Percentiles rank a stretch among this genome's conserved stretches.
phyloP scores from a whole-genome alignment of 1,284 basidiomycete genomes.

The Sanghuangporus baumii region DNA sequence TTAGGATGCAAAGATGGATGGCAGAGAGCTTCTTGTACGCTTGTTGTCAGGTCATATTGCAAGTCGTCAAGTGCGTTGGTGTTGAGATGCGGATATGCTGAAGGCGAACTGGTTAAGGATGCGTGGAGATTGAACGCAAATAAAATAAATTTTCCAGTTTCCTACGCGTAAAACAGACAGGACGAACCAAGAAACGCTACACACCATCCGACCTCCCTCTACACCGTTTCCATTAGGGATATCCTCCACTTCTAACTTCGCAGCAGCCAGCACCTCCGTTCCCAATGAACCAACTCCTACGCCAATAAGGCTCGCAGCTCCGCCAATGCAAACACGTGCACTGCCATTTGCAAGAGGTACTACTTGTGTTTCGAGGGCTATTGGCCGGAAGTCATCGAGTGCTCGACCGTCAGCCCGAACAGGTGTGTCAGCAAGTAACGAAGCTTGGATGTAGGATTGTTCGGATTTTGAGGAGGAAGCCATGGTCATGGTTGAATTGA shows the following conservation, averaged over 20 bases:
- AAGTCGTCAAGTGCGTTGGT: slow-evolving; percentile 62
- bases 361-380: slow-evolving; percentile 70
- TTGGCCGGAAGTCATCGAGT: slow-evolving; percentile 54
- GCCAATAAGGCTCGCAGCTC: slow-evolving; percentile 35
- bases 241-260: slow-evolving; percentile 69
- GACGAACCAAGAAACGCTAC: slow-evolving; percentile 69
- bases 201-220: slow-evolving; percentile 55
- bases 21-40: slow-evolving; percentile 53
- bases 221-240: slow-evolving; percentile 37
- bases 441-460: slow-evolving; percentile 64
- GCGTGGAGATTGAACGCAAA: not conserved
- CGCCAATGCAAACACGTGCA: slow-evolving; percentile 62
- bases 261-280: slow-evolving; percentile 63
- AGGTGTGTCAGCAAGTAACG: slow-evolving; percentile 49
- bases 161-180: slow-evolving; percentile 1
- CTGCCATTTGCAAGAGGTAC: slow-evolving; percentile 76
- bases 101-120: slow-evolving; percentile 52
- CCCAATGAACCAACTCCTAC: slow-evolving; percentile 42
- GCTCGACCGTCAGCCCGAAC: slow-evolving; percentile 63
- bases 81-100: slow-evolving; percentile 67
- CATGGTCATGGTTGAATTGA: slow-evolving; percentile 18
- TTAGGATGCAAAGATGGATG: slow-evolving; percentile 56
- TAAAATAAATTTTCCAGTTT: not conserved
- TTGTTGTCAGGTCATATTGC: slow-evolving; percentile 58
- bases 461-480: slow-evolving; percentile 64